phyloP scores from a whole-genome alignment of 2,329 filamentous ascomycete species.

The Trichoderma sp. region DNA sequence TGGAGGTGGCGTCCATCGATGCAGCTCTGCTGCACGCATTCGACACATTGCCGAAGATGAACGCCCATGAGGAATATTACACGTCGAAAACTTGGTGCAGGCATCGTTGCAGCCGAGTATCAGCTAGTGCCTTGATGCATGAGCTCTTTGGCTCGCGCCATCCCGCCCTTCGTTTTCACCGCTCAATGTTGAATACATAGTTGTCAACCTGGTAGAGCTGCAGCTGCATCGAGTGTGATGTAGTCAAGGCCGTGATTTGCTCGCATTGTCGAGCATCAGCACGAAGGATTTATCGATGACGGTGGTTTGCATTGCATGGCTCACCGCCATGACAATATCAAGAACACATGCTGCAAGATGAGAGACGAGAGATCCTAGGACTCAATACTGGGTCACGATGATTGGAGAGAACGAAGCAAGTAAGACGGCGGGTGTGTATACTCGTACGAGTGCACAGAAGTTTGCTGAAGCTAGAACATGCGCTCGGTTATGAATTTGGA shows the following conservation, averaged over 20 bases:
- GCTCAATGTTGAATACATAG: background rate
- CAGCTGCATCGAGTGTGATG: background rate
- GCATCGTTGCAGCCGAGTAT: background rate
- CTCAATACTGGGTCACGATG: background rate
- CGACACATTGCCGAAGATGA: background rate
- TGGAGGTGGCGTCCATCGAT: background rate
- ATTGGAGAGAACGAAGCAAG: background rate
- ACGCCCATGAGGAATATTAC: background rate
- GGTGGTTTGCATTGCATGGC: background rate
- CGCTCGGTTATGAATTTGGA: background rate
- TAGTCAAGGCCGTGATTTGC: background rate
- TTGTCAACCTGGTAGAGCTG: background rate
- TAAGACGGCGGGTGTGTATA: background rate
- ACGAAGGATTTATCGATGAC: background rate
- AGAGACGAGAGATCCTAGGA: background rate
- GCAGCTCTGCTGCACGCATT: background rate
- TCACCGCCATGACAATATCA: conserved; percentile 1
- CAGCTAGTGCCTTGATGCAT: background rate
- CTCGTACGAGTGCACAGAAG: background rate
- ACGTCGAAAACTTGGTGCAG: background rate
- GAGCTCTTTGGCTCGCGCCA: background rate
- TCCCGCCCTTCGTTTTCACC: background rate
- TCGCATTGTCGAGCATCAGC: background rate
- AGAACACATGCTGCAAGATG: background rate
- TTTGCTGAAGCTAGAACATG: background rate